These are phyloP conservation scores for Eucalyptus dawsonii DNA, from an alignment of 345 rosid species.

Conservation along the genomic window DNA sequence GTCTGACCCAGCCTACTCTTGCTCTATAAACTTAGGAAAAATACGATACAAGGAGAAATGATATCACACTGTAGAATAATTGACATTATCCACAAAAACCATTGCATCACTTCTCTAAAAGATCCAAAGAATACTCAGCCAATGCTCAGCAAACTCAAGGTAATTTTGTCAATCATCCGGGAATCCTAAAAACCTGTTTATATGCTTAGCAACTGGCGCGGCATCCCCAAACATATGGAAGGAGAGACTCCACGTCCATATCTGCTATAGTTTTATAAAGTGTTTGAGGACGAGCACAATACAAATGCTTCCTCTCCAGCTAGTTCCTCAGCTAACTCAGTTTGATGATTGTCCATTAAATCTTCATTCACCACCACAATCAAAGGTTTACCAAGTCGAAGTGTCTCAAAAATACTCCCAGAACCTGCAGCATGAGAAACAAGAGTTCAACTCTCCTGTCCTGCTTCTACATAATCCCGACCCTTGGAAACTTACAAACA, in stretches of 20 bases:
- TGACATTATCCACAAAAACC: not conserved
- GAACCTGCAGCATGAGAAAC: constrained; percentile 38
- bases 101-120: not conserved
- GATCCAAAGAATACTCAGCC: not conserved
- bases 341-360: constrained; percentile 94
- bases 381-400: constrained; percentile 61
- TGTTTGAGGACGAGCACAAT: constrained; percentile 53
- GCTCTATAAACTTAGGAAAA: not conserved
- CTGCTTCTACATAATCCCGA: not conserved
- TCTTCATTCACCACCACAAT: constrained; percentile 94
- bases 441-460: not conserved
- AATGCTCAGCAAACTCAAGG: not conserved
- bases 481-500: not conserved
- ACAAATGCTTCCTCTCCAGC: constrained; percentile 79
- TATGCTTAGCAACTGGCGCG: constrained; percentile 46
- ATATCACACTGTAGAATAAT: not conserved
- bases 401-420: constrained; percentile 91
- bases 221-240: constrained; percentile 65
- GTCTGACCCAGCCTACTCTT: not conserved
- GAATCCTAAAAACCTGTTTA: constrained; percentile 64
- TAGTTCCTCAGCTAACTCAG: constrained; percentile 82
- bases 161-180: constrained; percentile 45
- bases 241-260: constrained; percentile 53
- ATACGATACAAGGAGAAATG: not conserved
- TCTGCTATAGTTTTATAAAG: constrained; percentile 34